phyloP scores from a whole-genome alignment of 2,329 filamentous ascomycete species.

The Didymella pinodella region DNA sequence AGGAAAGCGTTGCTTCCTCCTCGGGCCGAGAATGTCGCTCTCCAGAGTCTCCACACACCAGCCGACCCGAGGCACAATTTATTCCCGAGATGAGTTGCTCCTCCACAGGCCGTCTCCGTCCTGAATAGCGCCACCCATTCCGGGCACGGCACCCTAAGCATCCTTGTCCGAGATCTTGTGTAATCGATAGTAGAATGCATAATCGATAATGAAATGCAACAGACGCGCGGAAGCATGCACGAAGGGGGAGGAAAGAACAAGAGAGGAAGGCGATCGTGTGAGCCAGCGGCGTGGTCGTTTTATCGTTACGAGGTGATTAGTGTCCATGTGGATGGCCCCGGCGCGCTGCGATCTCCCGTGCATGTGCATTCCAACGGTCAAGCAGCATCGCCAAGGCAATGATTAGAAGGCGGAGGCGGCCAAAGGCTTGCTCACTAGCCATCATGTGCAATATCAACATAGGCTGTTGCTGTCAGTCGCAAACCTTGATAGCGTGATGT shows the following conservation, averaged over 20 bases:
- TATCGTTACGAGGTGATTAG: slow-evolving; percentile 1
- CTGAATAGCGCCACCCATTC: slow-evolving; percentile 15
- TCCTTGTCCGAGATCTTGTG: slow-evolving; percentile 1
- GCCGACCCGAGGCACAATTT: slow-evolving; percentile 3
- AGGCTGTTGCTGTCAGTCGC: neutral
- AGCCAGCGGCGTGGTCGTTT: slow-evolving; percentile 10
- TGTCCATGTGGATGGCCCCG: slow-evolving; percentile 12
- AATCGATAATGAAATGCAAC: slow-evolving; percentile 7
- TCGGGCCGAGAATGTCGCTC: slow-evolving; percentile 9
- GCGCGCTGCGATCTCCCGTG: slow-evolving; percentile 17
- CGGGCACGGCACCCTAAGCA: slow-evolving; percentile 8
- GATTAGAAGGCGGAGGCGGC: slow-evolving; percentile 12
- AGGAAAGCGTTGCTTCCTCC: neutral
- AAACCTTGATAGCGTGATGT: neutral
- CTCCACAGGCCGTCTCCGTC: slow-evolving; percentile 9
- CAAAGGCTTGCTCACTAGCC: slow-evolving; percentile 10
- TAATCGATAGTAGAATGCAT: slow-evolving; percentile 5
- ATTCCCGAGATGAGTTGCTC: slow-evolving; percentile 13
- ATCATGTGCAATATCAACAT: slow-evolving; percentile 10
- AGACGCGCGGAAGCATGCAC: slow-evolving; percentile 10
- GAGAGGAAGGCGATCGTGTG: slow-evolving; percentile 11
- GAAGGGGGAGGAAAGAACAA: neutral
- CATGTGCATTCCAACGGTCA: slow-evolving; percentile 15
- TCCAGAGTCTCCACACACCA: neutral
- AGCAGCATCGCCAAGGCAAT: slow-evolving; percentile 18